These are phyloP conservation scores for Neonectria ditissima DNA, from an alignment of 2,329 filamentous ascomycete species.

Conservation along the genomic window DNA sequence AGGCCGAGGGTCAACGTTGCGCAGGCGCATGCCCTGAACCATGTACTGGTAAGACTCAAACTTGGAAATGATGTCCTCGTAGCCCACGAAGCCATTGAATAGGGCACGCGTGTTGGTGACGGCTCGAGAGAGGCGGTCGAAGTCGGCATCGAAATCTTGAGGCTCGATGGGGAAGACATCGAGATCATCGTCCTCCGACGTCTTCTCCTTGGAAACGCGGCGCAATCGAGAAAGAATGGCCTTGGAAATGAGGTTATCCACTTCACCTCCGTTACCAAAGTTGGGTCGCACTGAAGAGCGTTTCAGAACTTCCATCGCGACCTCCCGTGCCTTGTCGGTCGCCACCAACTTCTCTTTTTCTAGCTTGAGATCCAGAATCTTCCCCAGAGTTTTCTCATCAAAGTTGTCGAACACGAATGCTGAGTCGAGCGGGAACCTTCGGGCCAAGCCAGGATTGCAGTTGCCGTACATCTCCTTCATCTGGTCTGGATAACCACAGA, in stretches of 20 bases:
- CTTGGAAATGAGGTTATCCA: conserved; percentile 65
- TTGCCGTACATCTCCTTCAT: conserved; percentile 80
- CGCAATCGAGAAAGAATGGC: conserved; percentile 42
- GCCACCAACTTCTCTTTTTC: conserved; percentile 65
- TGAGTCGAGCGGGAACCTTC: conserved; percentile 73
- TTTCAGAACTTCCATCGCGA: conserved; percentile 69
- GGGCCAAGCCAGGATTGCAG: conserved; percentile 75
- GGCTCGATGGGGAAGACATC: conserved; percentile 44
- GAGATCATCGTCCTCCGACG: conserved; percentile 35
- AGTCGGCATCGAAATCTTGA: conserved; percentile 69
- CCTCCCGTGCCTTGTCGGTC: conserved; percentile 63
- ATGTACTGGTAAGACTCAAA: conserved; percentile 68
- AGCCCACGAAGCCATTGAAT: conserved; percentile 71
- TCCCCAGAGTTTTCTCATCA: conserved; percentile 64
- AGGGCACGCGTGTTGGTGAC: conserved; percentile 61
- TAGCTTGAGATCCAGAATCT: conserved; percentile 75
- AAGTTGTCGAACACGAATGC: conserved; percentile 80
- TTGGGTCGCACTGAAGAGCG: conserved; percentile 73
- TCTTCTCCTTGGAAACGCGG: conserved; percentile 40
- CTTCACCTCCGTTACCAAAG: conserved; percentile 81
- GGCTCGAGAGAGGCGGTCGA: conserved; percentile 59
- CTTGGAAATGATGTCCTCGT: conserved; percentile 65
- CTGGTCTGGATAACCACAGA: conserved; percentile 77
- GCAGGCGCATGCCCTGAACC: conserved; percentile 61
- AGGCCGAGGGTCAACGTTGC: conserved; percentile 63